Base-by-base conservation (phyloP, 306 rosid species). In the Pterocarpus macrocarpus region DNA sequence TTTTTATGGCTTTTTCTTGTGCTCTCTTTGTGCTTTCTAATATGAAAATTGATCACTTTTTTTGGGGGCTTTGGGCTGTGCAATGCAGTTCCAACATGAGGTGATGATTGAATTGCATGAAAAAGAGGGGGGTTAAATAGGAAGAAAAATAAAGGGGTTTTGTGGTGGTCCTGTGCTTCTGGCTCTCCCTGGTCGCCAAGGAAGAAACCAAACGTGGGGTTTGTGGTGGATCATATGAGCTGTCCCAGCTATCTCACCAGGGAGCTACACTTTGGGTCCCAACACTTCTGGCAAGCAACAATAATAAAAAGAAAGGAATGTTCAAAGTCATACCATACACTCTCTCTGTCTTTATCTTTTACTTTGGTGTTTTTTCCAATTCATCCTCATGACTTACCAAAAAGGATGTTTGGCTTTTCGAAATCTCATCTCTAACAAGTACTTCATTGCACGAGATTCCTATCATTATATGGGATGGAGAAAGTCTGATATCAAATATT, bases 151-250 rank as follows among this genome's bases (percentile, higher is more conserved):
- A 52, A 52, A 1, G 8, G 66, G 85, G 70, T 50, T 73, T 62
- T 82, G 82, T 82, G 82, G 83, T 71, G 85, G 83, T 76, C 66
- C 75, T 76, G 63, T 57, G 79, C 14, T 83, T 43, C 17, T 80
- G 74, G 35, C 78, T 76, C 72, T 83, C 75, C 15, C 3, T 86
- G 85, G 89, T 83, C 83, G 53, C 85, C 64, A 83, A 83, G 63
- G 73, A 73, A 83, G 81, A 71, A 86, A 86, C 87, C 83, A 80
- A 80, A 86, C 57, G 87, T 86, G 87, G 83, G 82, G 83, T 71
- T 86, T 83, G 87, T 83, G 85, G 87, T 77, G 85, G 83, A 83
- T 83, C 87, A 83, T 72, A 80, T 83, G 85, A 59, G 11, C 80
- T 77, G 90, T 86, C 85, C 76, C 83, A 76, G 33, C 66, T 69